Evolutionary conservation across 2,329 filamentous ascomycete genomes (phyloP).

Genomic region (Fusarium sacchari): DNA sequence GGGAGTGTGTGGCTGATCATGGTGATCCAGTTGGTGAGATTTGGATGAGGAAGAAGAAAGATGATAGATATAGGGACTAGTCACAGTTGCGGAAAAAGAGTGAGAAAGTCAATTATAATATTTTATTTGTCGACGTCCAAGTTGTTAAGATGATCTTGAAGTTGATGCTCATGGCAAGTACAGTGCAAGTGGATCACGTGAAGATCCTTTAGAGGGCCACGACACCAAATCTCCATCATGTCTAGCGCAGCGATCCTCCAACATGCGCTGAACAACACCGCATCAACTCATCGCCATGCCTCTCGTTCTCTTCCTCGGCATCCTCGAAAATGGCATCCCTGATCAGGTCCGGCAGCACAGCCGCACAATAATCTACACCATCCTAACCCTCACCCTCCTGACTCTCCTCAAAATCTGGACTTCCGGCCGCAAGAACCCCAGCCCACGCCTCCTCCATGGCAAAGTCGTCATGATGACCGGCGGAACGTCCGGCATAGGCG

Average conservation of each 20-base stretch:
- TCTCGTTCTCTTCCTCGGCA: conserved; percentile 60
- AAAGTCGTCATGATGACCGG: conserved; percentile 95
- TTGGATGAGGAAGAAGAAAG: conserved; percentile 60
- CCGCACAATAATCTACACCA: conserved; percentile 54
- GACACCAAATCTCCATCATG: conserved; percentile 23
- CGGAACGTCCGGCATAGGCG: conserved; percentile 92
- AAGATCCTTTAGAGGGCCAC: conserved; percentile 20
- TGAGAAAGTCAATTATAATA: conserved; percentile 6
- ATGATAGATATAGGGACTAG: conserved; percentile 29
- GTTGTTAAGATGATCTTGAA: background rate
- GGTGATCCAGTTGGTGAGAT: conserved; percentile 77
- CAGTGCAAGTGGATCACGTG: conserved; percentile 27
- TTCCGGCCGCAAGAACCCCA: conserved; percentile 76
- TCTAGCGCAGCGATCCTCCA: background rate
- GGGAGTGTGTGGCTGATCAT: conserved; percentile 71
- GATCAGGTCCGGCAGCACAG: conserved; percentile 58
- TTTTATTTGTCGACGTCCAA: background rate
- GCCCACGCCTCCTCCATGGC: conserved; percentile 88
- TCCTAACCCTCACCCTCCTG: conserved; percentile 52
- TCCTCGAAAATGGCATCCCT: conserved; percentile 61
- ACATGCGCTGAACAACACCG: conserved; percentile 27
- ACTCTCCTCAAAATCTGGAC: conserved; percentile 76
- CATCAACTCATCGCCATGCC: conserved; percentile 55
- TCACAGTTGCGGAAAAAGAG: background rate
- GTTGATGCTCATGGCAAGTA: background rate